phyloP scores from a whole-genome alignment of 331 rosid species.

The Stylosanthes scabra region DNA sequence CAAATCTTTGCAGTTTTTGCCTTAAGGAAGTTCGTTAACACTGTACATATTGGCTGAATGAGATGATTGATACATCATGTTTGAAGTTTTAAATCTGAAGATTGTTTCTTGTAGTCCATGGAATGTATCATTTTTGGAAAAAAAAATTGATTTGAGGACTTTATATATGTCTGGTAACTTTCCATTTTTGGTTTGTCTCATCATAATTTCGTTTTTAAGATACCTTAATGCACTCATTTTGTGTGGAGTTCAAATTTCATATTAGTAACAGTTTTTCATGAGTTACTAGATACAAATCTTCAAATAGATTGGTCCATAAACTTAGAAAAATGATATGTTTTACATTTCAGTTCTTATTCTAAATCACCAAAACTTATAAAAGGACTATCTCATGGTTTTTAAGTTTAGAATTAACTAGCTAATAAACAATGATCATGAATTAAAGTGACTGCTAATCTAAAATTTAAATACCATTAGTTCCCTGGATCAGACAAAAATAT shows the following conservation, averaged over 20 bases:
- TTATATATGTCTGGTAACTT: not conserved
- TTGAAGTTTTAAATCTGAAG: slow-evolving; percentile 7
- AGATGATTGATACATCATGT: slow-evolving; percentile 27
- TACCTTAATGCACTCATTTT: too few relatives aligned
- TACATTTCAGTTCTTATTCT: too few relatives aligned
- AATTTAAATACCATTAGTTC: too few relatives aligned
- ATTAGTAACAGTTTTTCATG: not conserved
- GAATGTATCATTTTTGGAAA: not conserved
- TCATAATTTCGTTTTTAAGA: too few relatives aligned
- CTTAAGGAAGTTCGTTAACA: slow-evolving; percentile 26
- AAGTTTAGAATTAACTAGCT: too few relatives aligned
- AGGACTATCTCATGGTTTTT: too few relatives aligned
- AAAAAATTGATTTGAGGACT: not conserved
- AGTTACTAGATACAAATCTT: not conserved
- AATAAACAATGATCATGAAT: too few relatives aligned
- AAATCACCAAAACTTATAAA: too few relatives aligned
- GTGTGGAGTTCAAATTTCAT: not conserved
- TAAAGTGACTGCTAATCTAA: too few relatives aligned
- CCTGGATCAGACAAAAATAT: too few relatives aligned
- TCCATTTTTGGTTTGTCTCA: not conserved
- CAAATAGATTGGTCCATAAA: too few relatives aligned
- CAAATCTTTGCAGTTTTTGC: slow-evolving; percentile 40
- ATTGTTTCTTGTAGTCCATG: slow-evolving; percentile 1
- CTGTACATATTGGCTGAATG: slow-evolving; percentile 13
- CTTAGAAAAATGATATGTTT: too few relatives aligned